These are phyloP conservation scores for Oemleria cerasiformis DNA, from an alignment of 306 rosid species.

Conservation along the genomic window DNA sequence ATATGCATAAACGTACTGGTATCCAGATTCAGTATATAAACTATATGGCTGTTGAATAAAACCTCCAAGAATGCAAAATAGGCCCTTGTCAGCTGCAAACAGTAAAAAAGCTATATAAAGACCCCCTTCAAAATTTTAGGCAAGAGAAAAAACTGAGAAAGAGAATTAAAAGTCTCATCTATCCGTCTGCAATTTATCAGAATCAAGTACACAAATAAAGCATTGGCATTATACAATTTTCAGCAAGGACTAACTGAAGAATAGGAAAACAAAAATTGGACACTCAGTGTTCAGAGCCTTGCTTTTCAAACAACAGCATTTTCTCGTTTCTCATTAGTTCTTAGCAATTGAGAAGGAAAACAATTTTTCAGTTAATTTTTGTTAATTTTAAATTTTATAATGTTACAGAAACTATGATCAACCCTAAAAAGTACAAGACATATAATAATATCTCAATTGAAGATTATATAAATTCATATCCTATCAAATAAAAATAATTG, in stretches of 20 bases:
- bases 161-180: not conserved
- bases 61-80: constrained; percentile 97
- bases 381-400: no score
- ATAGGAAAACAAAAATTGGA: not conserved
- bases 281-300: not conserved
- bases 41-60: constrained; percentile 80
- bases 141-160: not conserved
- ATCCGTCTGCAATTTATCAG: not conserved
- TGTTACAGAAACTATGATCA: not conserved
- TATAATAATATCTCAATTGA: no score
- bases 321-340: not conserved
- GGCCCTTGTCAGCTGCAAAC: constrained; percentile 85
- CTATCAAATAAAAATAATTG: not conserved
- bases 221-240: not conserved
- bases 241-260: not conserved
- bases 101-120: constrained; percentile 14
- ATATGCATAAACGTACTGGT: constrained; percentile 82
- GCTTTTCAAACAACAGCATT: not conserved
- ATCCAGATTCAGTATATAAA: constrained; percentile 73
- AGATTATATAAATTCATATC: not conserved
- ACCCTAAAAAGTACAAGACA: not conserved
- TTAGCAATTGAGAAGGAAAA: not conserved
- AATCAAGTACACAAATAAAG: constrained; percentile 5
- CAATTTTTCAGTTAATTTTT: not conserved
- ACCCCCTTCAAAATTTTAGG: not conserved